Conservation (phyloP, 257 asterid genomes). For the Salvia hispanica region DNA sequence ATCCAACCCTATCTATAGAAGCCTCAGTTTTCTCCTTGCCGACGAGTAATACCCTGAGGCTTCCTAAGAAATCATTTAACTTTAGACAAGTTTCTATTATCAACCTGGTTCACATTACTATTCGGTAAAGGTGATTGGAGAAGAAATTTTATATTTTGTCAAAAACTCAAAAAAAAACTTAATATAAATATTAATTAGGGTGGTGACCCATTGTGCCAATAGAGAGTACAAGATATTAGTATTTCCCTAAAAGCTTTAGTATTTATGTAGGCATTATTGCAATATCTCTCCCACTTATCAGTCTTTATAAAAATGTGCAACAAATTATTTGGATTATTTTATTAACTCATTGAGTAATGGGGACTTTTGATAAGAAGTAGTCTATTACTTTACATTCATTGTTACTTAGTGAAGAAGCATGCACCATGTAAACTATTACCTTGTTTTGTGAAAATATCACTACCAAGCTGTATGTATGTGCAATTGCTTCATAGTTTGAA, state of each 20-base stretch:
- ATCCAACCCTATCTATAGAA: slow-evolving; percentile 7
- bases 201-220: not conserved
- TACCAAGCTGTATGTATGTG: slow-evolving; percentile 73
- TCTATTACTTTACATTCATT: not conserved
- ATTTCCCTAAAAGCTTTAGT: not conserved
- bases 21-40: slow-evolving; percentile 10
- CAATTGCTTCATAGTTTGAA: slow-evolving; percentile 71
- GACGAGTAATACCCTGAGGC: not conserved
- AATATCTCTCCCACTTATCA: not conserved
- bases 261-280: not conserved
- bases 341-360: slow-evolving; percentile 8
- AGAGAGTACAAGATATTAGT: not conserved
- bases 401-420: slow-evolving; percentile 7
- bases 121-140: not conserved
- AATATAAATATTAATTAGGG: not conserved
- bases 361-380: not conserved
- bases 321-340: not conserved
- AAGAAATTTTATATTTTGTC: slow-evolving; percentile 2
- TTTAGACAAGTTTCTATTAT: not conserved
- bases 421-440: slow-evolving; percentile 40
- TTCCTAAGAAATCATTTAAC: slow-evolving; percentile 8
- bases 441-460: slow-evolving; percentile 65
- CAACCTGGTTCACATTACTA: not conserved
- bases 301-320: slow-evolving; percentile 7
- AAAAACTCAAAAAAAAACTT: not conserved